These are phyloP conservation scores for Fomitopsis pinicola DNA, from an alignment of 1,284 basidiomycete species.

Conservation along the genomic window DNA sequence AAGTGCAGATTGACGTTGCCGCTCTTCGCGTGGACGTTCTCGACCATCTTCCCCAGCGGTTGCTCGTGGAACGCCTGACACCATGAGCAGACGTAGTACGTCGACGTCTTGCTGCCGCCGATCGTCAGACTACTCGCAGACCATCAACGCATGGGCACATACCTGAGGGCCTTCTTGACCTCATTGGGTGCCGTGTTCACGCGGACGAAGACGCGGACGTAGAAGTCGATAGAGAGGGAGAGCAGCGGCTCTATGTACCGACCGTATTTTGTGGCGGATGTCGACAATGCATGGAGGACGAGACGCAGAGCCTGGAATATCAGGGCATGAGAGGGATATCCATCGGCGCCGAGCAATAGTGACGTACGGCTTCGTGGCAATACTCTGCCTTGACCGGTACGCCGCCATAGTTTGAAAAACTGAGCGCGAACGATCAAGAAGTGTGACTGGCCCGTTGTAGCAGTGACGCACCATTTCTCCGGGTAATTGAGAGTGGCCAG, in stretches of 20 bases:
- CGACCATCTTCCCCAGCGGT: conserved; percentile 67
- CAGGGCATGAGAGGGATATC: not conserved
- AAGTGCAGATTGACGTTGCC: conserved; percentile 57
- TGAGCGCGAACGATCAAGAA: conserved; percentile 26
- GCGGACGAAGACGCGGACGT: conserved; percentile 89
- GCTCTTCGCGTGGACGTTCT: conserved; percentile 50
- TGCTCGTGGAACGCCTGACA: conserved; percentile 83
- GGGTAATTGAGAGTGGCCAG: conserved; percentile 93
- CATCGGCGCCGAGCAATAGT: not conserved
- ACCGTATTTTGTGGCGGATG: conserved; percentile 88
- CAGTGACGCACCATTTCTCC: conserved; percentile 82
- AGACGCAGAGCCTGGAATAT: conserved; percentile 74
- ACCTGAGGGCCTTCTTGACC: conserved; percentile 84
- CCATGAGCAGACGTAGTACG: conserved; percentile 77
- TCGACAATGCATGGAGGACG: conserved; percentile 82
- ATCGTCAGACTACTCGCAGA: conserved; percentile 6
- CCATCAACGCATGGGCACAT: conserved; percentile 18
- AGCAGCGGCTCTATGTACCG: conserved; percentile 90
- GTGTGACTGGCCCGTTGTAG: not conserved
- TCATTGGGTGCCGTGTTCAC: conserved; percentile 76
- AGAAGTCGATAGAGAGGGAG: conserved; percentile 96
- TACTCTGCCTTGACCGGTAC: conserved; percentile 89
- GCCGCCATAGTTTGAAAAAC: conserved; percentile 97
- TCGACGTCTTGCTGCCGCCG: conserved; percentile 67
- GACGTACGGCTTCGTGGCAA: conserved; percentile 83